These are phyloP conservation scores for Coniophora puteana DNA, from an alignment of 1,284 basidiomycete genomes.

Conservation along the genomic window DNA sequence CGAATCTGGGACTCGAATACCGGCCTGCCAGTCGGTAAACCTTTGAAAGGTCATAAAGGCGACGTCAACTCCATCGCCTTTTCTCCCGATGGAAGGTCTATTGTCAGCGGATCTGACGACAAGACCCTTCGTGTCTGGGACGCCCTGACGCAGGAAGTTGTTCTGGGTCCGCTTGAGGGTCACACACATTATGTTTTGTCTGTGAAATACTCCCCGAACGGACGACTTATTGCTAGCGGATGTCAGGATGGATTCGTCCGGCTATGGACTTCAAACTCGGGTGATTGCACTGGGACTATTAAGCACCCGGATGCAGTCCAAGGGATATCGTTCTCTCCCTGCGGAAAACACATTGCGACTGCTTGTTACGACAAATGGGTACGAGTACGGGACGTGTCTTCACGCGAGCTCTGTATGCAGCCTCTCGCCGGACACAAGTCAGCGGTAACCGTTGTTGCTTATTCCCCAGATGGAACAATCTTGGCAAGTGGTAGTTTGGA, in stretches of 20 bases:
- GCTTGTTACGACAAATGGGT: not conserved
- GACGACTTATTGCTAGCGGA: too few species aligned
- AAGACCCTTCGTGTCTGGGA: constrained; percentile 27
- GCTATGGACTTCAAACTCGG: too few species aligned
- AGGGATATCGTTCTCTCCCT: too few species aligned
- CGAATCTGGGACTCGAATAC: constrained; percentile 28
- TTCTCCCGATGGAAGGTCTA: constrained; percentile 27
- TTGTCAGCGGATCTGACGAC: constrained; percentile 29
- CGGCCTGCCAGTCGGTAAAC: constrained; percentile 21
- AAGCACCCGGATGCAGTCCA: too few species aligned
- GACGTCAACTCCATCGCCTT: constrained; percentile 25
- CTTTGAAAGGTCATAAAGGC: constrained; percentile 28
- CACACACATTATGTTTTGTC: not conserved
- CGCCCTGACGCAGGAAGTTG: constrained; percentile 25
- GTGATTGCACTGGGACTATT: too few species aligned
- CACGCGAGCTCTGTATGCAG: too few species aligned
- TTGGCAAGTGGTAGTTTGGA: not conserved
- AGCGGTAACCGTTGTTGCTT: too few species aligned
- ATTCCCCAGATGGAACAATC: not conserved
- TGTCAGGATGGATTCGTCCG: too few species aligned
- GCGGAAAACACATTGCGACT: too few species aligned
- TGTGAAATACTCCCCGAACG: too few species aligned
- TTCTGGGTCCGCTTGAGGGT: constrained; percentile 20
- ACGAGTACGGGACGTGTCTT: not conserved
- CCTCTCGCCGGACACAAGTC: too few species aligned